Percentiles rank a stretch among this genome's conserved stretches.
These are phyloP conservation scores for Tricholoma flavovirens DNA, from an alignment of 768 basidiomycete species.

Conservation along the genomic window DNA sequence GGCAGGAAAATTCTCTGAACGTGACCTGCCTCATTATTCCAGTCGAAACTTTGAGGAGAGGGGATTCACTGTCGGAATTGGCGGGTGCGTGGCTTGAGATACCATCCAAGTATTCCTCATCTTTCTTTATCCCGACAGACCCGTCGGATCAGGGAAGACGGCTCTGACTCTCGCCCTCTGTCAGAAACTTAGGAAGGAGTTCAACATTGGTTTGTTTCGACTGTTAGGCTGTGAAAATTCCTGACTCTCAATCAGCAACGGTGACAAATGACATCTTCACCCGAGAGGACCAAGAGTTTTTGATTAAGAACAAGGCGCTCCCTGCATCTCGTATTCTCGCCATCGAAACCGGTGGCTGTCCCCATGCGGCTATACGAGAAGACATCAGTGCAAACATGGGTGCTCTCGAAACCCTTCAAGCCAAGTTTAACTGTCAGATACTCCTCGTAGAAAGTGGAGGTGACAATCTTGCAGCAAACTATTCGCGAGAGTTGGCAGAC, in stretches of 20 bases:
- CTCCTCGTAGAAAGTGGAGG: slow-evolving; percentile 96
- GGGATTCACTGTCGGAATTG: slow-evolving; percentile 97
- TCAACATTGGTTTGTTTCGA: slow-evolving; percentile 76
- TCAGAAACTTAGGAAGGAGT: slow-evolving; percentile 68
- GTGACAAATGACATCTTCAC: slow-evolving; percentile 99
- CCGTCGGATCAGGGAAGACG: slow-evolving; percentile 98
- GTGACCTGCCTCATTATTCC: slow-evolving; percentile 88
- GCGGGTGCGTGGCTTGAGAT: slow-evolving; percentile 57
- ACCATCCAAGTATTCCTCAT: neutral
- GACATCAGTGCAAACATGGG: slow-evolving; percentile 98
- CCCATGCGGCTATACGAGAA: slow-evolving; percentile 96
- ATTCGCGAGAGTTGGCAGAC: slow-evolving; percentile 93
- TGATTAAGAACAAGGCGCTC: slow-evolving; percentile 89
- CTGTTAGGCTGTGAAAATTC: neutral
- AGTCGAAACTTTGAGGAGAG: slow-evolving; percentile 83
- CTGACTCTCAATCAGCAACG: slow-evolving; percentile 49
- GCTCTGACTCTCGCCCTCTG: slow-evolving; percentile 90
- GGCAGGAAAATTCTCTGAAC: slow-evolving; percentile 84
- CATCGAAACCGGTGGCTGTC: slow-evolving; percentile 97
- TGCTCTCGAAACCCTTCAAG: slow-evolving; percentile 90
- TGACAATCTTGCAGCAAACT: slow-evolving; percentile 96
- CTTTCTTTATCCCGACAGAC: slow-evolving; percentile 40
- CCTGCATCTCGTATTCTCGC: slow-evolving; percentile 83
- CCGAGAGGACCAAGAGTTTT: slow-evolving; percentile 94
- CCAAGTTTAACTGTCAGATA: slow-evolving; percentile 83